phyloP scores from a whole-genome alignment of 768 basidiomycete genomes.

The Mrakia frigida region DNA sequence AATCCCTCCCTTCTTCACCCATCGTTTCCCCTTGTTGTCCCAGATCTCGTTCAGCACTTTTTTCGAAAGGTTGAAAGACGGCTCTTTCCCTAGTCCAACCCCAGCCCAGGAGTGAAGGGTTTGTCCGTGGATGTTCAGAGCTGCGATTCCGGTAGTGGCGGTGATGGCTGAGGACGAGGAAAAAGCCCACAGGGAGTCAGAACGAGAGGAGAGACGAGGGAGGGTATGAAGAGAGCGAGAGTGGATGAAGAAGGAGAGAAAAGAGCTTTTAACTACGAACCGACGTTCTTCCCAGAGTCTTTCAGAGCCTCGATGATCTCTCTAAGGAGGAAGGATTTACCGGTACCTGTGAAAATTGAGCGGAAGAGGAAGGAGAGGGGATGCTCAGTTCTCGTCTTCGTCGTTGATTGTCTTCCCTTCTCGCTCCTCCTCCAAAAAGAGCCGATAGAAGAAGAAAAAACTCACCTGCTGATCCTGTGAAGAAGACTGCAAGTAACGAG shows the following conservation, averaged over 20 bases:
- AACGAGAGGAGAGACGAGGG: too few relatives aligned
- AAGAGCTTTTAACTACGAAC: background rate
- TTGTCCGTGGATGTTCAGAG: constrained; percentile 14
- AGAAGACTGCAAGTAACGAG: background rate
- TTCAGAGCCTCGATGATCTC: background rate
- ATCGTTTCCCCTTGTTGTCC: background rate
- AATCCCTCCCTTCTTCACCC: background rate
- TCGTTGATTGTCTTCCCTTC: too few relatives aligned
- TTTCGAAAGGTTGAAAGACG: background rate
- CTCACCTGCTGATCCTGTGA: background rate
- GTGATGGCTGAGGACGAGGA: constrained; percentile 8
- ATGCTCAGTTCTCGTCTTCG: background rate
- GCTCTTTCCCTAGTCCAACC: background rate
- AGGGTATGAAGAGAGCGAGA: too few relatives aligned
- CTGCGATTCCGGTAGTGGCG: constrained; percentile 20
- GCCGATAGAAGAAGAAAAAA: background rate
- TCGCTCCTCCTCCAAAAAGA: background rate
- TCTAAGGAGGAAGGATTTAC: background rate
- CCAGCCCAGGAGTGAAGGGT: constrained; percentile 17
- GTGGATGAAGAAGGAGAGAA: background rate
- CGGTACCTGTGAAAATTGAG: background rate
- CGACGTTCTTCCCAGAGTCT: background rate
- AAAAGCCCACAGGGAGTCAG: too few relatives aligned
- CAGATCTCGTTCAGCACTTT: background rate
- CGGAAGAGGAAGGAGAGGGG: background rate